Evolutionary conservation across 306 rosid genomes (phyloP).

Genomic region (Rosa persica): DNA sequence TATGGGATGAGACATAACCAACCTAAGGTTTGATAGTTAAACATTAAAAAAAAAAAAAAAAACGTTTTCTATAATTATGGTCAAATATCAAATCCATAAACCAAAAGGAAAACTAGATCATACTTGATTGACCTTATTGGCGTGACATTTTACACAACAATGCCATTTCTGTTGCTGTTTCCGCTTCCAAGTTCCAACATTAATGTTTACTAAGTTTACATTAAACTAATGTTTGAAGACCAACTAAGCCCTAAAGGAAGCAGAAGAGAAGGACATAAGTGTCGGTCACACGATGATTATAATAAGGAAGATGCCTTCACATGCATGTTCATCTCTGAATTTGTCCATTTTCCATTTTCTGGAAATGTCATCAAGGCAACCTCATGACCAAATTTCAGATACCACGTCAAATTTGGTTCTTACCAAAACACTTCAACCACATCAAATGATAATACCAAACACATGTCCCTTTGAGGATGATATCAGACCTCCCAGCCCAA

Average conservation of each 20-base stretch:
- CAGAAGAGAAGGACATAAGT: neutral
- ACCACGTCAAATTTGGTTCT: neutral
- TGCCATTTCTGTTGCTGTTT: neutral
- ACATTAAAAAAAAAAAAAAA: too few species aligned
- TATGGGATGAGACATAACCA: neutral
- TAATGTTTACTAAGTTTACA: neutral
- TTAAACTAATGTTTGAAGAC: neutral
- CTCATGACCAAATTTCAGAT: constrained; percentile 1
- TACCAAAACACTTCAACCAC: neutral
- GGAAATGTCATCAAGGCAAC: constrained; percentile 5
- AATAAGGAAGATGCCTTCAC: neutral
- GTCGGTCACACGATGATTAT: constrained; percentile 3
- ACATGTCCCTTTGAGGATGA: neutral
- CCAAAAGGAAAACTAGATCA: neutral
- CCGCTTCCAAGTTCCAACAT: neutral
- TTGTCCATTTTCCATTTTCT: neutral
- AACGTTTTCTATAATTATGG: neutral
- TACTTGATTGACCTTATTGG: neutral
- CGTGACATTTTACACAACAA: neutral
- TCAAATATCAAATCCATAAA: neutral
- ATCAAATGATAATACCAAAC: neutral
- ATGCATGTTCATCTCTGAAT: neutral
- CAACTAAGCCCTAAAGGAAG: neutral
- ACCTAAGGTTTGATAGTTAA: neutral
- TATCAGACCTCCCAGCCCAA: neutral